A percentile compares a stretch with the other conserved stretches of the same genome.
Evolutionary conservation across 225 moss, liverwort and hornwort species (phyloP).

Genomic region (Asterella californica): DNA sequence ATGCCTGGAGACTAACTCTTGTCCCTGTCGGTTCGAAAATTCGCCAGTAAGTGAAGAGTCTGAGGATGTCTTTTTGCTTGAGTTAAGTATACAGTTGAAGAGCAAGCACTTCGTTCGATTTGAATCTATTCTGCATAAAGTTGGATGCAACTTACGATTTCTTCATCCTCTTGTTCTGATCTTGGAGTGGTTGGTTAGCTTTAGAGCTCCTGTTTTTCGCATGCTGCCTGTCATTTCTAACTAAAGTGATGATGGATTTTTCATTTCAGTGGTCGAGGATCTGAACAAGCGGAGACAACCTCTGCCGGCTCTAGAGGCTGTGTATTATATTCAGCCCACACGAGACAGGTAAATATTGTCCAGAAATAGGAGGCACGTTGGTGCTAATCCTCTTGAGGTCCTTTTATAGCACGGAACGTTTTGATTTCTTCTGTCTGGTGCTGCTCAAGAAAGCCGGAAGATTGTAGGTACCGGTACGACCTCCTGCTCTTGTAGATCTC

Average conservation of each 20-base stretch:
- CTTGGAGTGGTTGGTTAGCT: background rate
- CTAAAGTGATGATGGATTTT: background rate
- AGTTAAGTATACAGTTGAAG: background rate
- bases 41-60: background rate
- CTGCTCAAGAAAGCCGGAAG: background rate
- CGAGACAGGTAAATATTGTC: constrained; percentile 54
- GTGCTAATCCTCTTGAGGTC: no score
- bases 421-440: background rate
- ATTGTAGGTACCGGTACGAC: background rate
- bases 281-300: constrained; percentile 80
- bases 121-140: background rate
- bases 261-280: constrained; percentile 73
- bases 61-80: background rate
- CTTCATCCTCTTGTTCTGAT: background rate
- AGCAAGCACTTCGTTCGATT: background rate
- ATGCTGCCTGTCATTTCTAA: no score
- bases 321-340: constrained; percentile 82
- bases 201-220: background rate
- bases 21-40: background rate
- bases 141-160: background rate
- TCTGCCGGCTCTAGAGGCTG: constrained; percentile 77
- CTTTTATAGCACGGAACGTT: no score
- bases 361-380: no score
- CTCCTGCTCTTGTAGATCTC: no score
- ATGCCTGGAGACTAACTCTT: background rate